Evolutionary conservation across 148 eudicot species (phyloP), one percentile per base, ranked within the genome.

Genomic region (Persicaria tinctoria): DNA sequence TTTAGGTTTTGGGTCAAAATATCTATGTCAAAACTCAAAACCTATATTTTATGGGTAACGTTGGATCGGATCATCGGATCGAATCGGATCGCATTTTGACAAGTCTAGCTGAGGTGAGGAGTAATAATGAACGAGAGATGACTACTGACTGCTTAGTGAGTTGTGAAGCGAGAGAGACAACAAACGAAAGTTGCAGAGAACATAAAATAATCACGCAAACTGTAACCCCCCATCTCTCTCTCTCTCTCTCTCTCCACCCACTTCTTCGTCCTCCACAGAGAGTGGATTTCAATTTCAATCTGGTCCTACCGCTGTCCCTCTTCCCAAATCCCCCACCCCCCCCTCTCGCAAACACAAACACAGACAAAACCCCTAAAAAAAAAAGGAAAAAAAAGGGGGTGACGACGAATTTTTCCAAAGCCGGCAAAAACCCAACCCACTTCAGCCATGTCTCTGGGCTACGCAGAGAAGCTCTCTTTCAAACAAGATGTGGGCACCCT

Each of bases 401-500:
- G 41, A 32, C 41, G 41, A 13, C 70, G 70, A 41, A 66, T 38
- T n/a, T 66, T 66, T 66, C 70, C 70, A 64, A 38, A 63, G 68
- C 45, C 68, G 32, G 68, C 68, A 63, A 63, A 63, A 64, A 12
- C 70, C 70, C 70, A 41, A 38, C 48, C 46, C 13, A 66, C 70
- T 66, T 66, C 17, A 41, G 79, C 56, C 81, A 90, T 91, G 97
- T 91, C 97, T 77, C 81, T 91, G 72, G 97, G 97, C 17, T 91
- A 89, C 55, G 97, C 97, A 48, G 88, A 91, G 87, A 91, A 91
- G 85, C 97, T 91, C 70, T 91, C 97, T 0, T 85, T 76, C 82
- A 91, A 81, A 82, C 93, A 91, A 79, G 93, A 91, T 85, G 97
- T 91, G 73, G 97, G 91, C 69, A 83, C 83, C 45, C 91, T 91